Base-by-base conservation (phyloP, 345 rosid species). In the Alliaria petiolata region DNA sequence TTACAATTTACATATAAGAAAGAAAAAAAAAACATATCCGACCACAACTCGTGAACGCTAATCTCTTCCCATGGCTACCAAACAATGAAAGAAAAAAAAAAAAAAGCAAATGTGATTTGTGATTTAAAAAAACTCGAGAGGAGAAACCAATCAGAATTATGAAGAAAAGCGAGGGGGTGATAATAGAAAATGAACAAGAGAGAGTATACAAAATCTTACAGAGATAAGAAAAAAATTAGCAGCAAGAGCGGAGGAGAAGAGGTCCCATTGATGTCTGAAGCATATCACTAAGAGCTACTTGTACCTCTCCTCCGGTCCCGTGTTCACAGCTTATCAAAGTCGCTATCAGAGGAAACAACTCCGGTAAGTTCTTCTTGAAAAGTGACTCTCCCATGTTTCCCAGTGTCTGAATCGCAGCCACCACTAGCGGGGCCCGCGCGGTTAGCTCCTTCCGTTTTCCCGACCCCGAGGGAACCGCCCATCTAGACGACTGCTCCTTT, bases 281-380 rank as follows among this genome's bases (percentile, higher is more conserved):
- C 90, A 91, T 89, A 68, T 89, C 96, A 60, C 97, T 85, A 62
- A 93, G 95, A 60, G 98, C 98, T 65, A 83, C 71, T 81, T 86
- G 97, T 45, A 93, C 92, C 76, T 93, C 98, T 30, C 73, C 73
- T 38, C 81, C 85, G 5, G 98, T 85, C 26, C 98, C 98, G 42
- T 93, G 98, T 69, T 93, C 97, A 57, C 97, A 87, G 75, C 96
- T 87, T 79, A 91, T 78, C 85, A 93, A 83, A 81, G 85, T 79
- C 17, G 86, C 85, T 52, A 93, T 82, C 42, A 93, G 84, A 0
- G 98, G 97, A 66, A 93, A 93, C 82, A 93, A 84, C 66, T 42
- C 65, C 50, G 81, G 67, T 58, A 92, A 61, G 81, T 90, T 81
- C 85, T 85, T 88, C 83, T 87, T 86, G 6, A 95, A 90, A 36